A percentile compares a stretch with the other conserved stretches of the same genome.
Evolutionary conservation across 2,329 filamentous ascomycete genomes (phyloP).

Genomic region (Fusarium nanum): DNA sequence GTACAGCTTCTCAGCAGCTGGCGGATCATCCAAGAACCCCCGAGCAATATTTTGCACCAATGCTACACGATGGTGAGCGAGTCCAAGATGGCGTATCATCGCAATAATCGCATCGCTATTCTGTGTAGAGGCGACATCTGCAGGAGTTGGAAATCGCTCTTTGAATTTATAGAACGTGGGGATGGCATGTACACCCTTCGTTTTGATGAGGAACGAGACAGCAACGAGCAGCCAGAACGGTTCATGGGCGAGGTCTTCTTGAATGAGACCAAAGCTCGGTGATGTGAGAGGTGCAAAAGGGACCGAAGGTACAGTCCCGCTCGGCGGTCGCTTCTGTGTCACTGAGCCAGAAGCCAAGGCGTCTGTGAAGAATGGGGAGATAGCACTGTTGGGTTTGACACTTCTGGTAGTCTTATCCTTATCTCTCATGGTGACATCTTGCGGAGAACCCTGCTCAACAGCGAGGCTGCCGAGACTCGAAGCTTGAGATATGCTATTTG

Average conservation of each 20-base stretch:
- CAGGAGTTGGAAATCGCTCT: conserved; percentile 73
- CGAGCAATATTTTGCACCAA: conserved; percentile 78
- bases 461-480: neutral
- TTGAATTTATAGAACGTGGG: conserved; percentile 80
- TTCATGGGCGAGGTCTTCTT: conserved; percentile 79
- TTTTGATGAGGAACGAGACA: conserved; percentile 87
- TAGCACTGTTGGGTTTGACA: conserved; percentile 27
- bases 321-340: conserved; percentile 50
- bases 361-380: conserved; percentile 52
- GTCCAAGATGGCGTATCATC: conserved; percentile 77
- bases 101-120: conserved; percentile 63
- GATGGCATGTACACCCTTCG: conserved; percentile 77
- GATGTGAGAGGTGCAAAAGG: conserved; percentile 76
- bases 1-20: conserved; percentile 66
- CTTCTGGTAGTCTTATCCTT: conserved; percentile 1
- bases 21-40: conserved; percentile 74
- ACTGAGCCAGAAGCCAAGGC: conserved; percentile 16
- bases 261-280: conserved; percentile 79
- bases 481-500: neutral
- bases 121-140: conserved; percentile 67
- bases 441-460: conserved; percentile 19
- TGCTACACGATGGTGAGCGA: conserved; percentile 74
- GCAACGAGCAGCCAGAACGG: conserved; percentile 86
- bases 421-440: conserved; percentile 7
- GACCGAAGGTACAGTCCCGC: conserved; percentile 64